A percentile compares a stretch with the other conserved stretches of the same genome.
Evolutionary conservation across 345 rosid genomes (phyloP).

Genomic region (Aurinia saxatilis): DNA sequence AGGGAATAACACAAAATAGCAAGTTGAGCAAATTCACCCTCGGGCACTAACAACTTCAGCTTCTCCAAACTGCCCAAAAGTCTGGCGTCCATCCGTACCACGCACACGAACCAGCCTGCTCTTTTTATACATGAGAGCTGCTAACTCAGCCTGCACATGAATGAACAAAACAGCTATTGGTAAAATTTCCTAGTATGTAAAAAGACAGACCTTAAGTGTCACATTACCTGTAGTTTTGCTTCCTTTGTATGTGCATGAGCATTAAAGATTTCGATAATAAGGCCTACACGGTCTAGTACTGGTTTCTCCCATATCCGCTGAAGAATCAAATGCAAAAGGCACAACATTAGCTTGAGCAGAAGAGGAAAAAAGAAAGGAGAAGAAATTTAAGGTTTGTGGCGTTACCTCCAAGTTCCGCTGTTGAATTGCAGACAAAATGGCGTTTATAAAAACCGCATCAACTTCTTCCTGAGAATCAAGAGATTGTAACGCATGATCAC

Average conservation of each 20-base stretch:
- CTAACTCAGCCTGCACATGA: conserved; percentile 70
- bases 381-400: not conserved
- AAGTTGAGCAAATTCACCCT: conserved; percentile 48
- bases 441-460: conserved; percentile 85
- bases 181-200: not conserved
- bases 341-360: conserved; percentile 1
- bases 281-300: conserved; percentile 85
- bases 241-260: conserved; percentile 93
- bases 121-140: conserved; percentile 79
- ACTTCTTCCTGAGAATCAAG: conserved; percentile 49
- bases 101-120: conserved; percentile 91
- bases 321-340: not conserved
- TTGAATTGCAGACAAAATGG: conserved; percentile 66
- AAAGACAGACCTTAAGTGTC: not conserved
- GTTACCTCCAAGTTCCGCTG: conserved; percentile 84
- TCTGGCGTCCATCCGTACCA: conserved; percentile 57
- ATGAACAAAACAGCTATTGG: conserved; percentile 2
- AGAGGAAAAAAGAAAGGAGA: not conserved
- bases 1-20: not conserved
- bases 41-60: conserved; percentile 99
- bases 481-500: conserved; percentile 14
- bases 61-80: conserved; percentile 78
- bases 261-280: conserved; percentile 91
- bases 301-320: conserved; percentile 78
- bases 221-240: conserved; percentile 85